phyloP scores from a whole-genome alignment of 2,329 filamentous ascomycete species.

The Claviceps monticola region DNA sequence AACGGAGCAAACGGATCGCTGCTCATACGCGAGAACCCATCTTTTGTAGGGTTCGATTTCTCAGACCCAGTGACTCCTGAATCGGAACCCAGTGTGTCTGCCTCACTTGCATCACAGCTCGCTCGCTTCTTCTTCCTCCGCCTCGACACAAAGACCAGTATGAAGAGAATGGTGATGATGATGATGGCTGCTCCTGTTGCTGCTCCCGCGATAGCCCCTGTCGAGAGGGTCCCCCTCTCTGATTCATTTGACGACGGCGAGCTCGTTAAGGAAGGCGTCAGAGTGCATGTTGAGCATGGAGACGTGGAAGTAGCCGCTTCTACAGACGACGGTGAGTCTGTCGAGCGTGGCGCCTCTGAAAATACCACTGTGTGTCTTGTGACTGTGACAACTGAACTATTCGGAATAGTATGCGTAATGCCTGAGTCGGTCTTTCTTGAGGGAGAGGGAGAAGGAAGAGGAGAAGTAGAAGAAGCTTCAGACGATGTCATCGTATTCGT shows the following conservation, averaged over 20 bases:
- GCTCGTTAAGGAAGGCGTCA: background rate
- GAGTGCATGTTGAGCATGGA: background rate
- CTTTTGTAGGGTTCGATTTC: constrained; percentile 8
- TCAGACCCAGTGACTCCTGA: background rate
- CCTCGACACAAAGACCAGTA: constrained; percentile 11
- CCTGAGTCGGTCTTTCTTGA: constrained; percentile 22
- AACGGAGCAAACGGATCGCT: constrained; percentile 29
- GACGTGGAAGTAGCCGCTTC: background rate
- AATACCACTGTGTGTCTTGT: constrained; percentile 21
- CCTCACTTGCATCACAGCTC: constrained; percentile 2
- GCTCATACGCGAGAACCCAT: constrained; percentile 7
- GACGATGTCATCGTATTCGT: background rate
- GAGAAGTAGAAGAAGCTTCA: background rate
- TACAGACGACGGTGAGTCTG: constrained; percentile 1
- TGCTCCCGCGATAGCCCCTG: constrained; percentile 21
- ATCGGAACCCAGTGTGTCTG: constrained; percentile 3
- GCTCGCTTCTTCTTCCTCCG: constrained; percentile 6
- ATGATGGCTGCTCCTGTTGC: constrained; percentile 16
- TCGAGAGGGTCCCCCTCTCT: constrained; percentile 9
- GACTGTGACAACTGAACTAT: constrained; percentile 20
- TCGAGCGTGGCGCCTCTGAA: constrained; percentile 14
- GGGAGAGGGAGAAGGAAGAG: background rate
- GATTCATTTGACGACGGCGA: background rate
- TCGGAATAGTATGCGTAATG: constrained; percentile 22
- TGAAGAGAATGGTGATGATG: constrained; percentile 14